Conservation (phyloP, 225 moss, liverwort and hornwort genomes). For the Ulota crispa region DNA sequence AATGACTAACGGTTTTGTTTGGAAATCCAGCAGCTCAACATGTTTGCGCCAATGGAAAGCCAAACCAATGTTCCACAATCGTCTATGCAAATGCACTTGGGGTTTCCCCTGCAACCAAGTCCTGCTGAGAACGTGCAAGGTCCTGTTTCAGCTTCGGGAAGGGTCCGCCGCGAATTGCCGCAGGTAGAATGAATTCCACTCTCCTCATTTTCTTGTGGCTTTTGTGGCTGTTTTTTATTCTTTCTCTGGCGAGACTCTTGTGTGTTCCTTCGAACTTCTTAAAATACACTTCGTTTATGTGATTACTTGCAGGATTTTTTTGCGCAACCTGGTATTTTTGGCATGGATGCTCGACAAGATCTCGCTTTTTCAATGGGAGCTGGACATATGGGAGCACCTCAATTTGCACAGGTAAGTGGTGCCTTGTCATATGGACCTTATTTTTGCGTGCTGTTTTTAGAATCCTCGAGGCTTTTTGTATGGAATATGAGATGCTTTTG, state of each 20-base stretch:
- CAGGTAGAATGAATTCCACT: constrained; percentile 27
- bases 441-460: not conserved
- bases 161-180: constrained; percentile 49
- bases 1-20: constrained; percentile 3
- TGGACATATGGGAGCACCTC: constrained; percentile 35
- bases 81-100: constrained; percentile 17
- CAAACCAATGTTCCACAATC: constrained; percentile 22
- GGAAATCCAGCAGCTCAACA: constrained; percentile 27
- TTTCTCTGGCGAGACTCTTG: not conserved
- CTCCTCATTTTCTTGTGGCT: not conserved
- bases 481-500: not conserved
- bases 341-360: constrained; percentile 38
- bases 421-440: not conserved
- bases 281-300: not conserved
- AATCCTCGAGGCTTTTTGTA: not conserved
- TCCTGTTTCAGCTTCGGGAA: constrained; percentile 34
- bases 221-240: not conserved
- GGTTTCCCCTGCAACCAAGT: constrained; percentile 30
- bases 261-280: not conserved
- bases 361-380: constrained; percentile 40
- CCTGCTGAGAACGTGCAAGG: constrained; percentile 34
- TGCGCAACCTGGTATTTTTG: constrained; percentile 42
- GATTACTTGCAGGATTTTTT: constrained; percentile 48
- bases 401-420: constrained; percentile 40
- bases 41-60: constrained; percentile 20